phyloP scores from a whole-genome alignment of 1,284 basidiomycete genomes.

The Sutorius eximius region DNA sequence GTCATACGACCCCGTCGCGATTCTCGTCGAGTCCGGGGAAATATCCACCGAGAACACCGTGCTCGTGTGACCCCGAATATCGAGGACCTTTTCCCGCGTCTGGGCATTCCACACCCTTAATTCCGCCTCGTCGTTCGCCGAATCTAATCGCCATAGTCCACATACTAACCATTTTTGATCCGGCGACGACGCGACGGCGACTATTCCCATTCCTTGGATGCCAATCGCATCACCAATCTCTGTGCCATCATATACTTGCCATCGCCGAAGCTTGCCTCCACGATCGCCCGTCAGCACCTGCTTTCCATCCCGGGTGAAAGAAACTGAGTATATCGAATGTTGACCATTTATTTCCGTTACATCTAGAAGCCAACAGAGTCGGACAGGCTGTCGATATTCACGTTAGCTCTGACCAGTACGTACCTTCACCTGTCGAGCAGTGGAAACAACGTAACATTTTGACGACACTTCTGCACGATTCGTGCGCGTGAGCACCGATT shows the following conservation, averaged over 20 bases:
- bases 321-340: neutral
- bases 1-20: too few species aligned
- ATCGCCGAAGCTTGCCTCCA: neutral
- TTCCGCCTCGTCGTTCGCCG: too few species aligned
- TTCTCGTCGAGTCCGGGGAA: too few species aligned
- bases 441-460: too few species aligned
- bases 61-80: too few species aligned
- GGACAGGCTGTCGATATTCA: neutral
- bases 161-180: slow-evolving; percentile 12
- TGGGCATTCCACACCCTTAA: too few species aligned
- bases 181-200: neutral
- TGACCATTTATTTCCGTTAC: neutral
- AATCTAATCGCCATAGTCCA: too few species aligned
- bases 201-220: neutral
- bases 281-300: neutral
- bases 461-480: too few species aligned
- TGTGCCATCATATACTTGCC: slow-evolving; percentile 5
- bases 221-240: neutral
- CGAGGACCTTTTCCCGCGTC: too few species aligned
- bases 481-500: too few species aligned
- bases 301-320: neutral
- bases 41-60: too few species aligned
- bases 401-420: neutral
- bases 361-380: neutral
- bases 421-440: neutral